These are phyloP conservation scores for Tricholoma bakamatsutake DNA, from an alignment of 768 basidiomycete species.

Conservation along the genomic window DNA sequence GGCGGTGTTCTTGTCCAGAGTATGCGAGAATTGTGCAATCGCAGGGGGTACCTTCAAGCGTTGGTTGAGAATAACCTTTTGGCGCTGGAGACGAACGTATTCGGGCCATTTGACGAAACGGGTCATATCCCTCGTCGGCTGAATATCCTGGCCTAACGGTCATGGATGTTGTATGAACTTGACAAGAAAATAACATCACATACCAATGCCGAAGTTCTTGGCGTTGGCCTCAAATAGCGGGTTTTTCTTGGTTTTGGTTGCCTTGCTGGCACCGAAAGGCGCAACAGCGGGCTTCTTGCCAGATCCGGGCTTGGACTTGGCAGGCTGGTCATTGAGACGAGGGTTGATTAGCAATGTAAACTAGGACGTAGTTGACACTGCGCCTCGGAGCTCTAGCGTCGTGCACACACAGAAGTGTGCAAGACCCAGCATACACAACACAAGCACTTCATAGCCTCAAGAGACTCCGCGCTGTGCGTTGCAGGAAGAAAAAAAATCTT, in stretches of 20 bases:
- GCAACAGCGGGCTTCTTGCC: constrained; percentile 85
- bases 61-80: constrained; percentile 97
- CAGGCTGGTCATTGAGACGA: constrained; percentile 95
- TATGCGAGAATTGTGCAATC: constrained; percentile 96
- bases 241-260: constrained; percentile 79
- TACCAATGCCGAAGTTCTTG: constrained; percentile 96
- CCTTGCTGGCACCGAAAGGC: constrained; percentile 75
- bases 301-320: constrained; percentile 64
- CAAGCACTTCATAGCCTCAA: constrained; percentile 28
- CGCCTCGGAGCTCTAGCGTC: constrained; percentile 55
- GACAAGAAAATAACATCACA: constrained; percentile 15
- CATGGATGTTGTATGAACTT: not conserved
- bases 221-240: constrained; percentile 89
- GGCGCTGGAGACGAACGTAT: constrained; percentile 95
- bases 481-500: constrained; percentile 11
- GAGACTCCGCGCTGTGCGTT: constrained; percentile 31
- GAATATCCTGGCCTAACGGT: constrained; percentile 81
- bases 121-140: constrained; percentile 83
- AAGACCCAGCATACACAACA: constrained; percentile 33
- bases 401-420: constrained; percentile 20
- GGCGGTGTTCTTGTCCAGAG: constrained; percentile 98
- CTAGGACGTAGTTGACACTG: constrained; percentile 23
- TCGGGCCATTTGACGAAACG: constrained; percentile 99
- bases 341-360: constrained; percentile 34
- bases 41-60: constrained; percentile 98